These are phyloP conservation scores for Yarrowia yakushimensis DNA, from an alignment of 805 yeast genomes.

Conservation along the genomic window DNA sequence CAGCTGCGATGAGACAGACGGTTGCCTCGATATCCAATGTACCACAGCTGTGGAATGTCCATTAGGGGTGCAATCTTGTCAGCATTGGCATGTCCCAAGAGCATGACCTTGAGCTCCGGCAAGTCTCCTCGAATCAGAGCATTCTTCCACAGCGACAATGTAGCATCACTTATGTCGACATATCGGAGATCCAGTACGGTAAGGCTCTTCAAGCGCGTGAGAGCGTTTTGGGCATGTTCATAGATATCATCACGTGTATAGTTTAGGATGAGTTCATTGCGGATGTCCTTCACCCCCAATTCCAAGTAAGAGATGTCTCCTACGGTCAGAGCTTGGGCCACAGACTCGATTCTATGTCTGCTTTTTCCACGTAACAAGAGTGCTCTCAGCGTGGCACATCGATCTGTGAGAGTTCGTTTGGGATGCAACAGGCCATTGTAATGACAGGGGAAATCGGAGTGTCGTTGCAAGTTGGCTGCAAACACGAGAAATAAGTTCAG, in stretches of 20 bases:
- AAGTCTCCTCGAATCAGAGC: conserved; percentile 7
- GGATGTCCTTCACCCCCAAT: neutral
- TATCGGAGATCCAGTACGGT: neutral
- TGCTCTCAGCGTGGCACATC: neutral
- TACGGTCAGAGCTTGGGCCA: neutral
- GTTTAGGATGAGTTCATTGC: neutral
- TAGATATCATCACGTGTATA: neutral
- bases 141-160: neutral
- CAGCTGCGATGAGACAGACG: neutral
- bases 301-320: neutral
- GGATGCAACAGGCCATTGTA: neutral
- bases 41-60: conserved; percentile 10
- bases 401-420: neutral
- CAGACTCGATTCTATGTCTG: conserved; percentile 4
- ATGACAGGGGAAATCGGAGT: conserved; percentile 4
- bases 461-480: neutral
- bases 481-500: neutral
- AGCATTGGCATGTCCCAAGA: neutral
- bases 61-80: neutral
- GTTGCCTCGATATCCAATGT: neutral
- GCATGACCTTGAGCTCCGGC: neutral
- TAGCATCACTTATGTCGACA: neutral
- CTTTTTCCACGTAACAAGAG: neutral
- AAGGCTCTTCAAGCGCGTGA: neutral
- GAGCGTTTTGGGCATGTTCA: neutral